Percentiles rank a stretch among this genome's conserved stretches.
Evolutionary conservation across 202 grass and related monocot species (phyloP).

Genomic region (Panicum virgatum): DNA sequence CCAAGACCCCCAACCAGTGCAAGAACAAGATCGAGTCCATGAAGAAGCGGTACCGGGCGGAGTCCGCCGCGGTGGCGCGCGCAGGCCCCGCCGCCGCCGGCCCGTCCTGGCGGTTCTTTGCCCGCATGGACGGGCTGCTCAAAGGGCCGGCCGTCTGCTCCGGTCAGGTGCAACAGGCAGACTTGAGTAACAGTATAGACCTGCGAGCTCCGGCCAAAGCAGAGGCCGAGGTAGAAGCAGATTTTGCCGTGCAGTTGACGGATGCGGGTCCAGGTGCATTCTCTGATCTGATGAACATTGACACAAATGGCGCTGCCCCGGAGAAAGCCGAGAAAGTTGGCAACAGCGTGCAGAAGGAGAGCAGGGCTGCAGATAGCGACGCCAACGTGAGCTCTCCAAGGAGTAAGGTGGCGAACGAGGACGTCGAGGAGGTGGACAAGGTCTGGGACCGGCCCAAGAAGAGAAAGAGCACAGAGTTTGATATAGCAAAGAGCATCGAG

Average conservation of each 20-base stretch:
- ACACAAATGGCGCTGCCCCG: conserved; percentile 36
- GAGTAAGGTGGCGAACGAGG: conserved; percentile 49
- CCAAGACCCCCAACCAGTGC: conserved; percentile 90
- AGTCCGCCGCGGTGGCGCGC: conserved; percentile 51
- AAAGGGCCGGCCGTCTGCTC: conserved; percentile 39
- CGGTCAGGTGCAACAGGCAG: not conserved
- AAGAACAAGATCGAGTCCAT: conserved; percentile 99
- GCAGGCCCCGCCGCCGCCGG: conserved; percentile 24
- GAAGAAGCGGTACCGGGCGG: conserved; percentile 94
- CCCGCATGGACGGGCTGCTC: conserved; percentile 79
- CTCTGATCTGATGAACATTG: conserved; percentile 37
- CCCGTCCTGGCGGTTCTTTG: conserved; percentile 80
- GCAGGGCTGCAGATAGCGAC: conserved; percentile 44
- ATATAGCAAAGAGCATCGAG: conserved; percentile 69
- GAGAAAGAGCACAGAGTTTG: conserved; percentile 44
- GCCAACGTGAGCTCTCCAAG: conserved; percentile 49
- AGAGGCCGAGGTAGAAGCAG: conserved; percentile 40
- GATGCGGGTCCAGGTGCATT: conserved; percentile 33
- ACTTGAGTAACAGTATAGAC: conserved; percentile 21
- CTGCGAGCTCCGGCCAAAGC: conserved; percentile 39
- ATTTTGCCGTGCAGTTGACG: conserved; percentile 20
- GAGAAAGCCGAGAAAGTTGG: conserved; percentile 40
- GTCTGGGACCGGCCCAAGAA: conserved; percentile 39
- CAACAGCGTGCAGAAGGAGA: conserved; percentile 37
- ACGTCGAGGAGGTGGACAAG: conserved; percentile 35